Evolutionary conservation across 169 alveolate species (phyloP).

Genomic region (Cryptosporidium bovis): DNA sequence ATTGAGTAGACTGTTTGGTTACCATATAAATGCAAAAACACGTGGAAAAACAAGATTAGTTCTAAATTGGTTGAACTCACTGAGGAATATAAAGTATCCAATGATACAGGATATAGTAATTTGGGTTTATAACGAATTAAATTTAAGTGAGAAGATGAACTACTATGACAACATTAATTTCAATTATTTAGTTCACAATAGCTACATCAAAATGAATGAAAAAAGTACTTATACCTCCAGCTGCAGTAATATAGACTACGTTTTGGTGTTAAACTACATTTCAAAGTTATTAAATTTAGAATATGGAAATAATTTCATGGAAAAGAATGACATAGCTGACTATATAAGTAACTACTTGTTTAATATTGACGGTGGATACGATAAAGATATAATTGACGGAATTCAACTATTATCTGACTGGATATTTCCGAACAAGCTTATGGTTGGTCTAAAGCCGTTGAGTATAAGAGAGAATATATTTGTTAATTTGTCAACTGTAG

Average conservation of each 20-base stretch:
- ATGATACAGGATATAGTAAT: constrained; percentile 2
- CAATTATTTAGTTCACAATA: not conserved
- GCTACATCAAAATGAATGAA: not conserved
- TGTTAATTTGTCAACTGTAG: constrained; percentile 18
- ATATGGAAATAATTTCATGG: not conserved
- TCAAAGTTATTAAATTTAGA: constrained; percentile 5
- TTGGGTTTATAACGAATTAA: constrained; percentile 12
- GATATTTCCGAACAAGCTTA: constrained; percentile 18
- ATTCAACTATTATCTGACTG: constrained; percentile 1
- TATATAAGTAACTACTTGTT: not conserved
- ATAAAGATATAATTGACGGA: not conserved
- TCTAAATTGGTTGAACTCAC: constrained; percentile 22
- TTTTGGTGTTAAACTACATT: not conserved
- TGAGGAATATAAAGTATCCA: constrained; percentile 34
- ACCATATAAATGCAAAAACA: constrained; percentile 13
- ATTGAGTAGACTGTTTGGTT: constrained; percentile 1
- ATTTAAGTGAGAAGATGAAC: constrained; percentile 23
- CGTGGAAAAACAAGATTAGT: constrained; percentile 15
- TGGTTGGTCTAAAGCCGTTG: not conserved
- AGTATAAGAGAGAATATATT: constrained; percentile 17
- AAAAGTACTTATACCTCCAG: too few species aligned
- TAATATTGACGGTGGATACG: not conserved
- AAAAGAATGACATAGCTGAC: constrained; percentile 2
- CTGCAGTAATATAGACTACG: not conserved
- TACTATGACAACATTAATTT: constrained; percentile 1